Conservation (phyloP, 2,329 filamentous ascomycete genomes). For the Penicillium sp. region DNA sequence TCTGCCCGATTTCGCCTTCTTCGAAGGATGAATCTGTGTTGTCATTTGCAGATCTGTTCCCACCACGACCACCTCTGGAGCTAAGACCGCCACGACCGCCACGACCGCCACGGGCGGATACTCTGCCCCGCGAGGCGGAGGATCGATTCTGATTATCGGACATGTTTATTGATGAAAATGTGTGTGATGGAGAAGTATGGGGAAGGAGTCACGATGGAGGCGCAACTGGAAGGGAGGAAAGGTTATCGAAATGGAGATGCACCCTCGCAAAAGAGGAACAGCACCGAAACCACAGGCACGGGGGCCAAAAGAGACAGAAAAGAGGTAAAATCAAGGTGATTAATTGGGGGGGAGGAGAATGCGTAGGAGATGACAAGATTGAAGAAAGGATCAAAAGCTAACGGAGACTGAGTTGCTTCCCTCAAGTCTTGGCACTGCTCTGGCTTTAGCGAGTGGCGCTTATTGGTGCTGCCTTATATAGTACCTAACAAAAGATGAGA, state of each 20-base stretch:
- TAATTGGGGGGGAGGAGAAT: constrained; percentile 21
- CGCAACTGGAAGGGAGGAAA: constrained; percentile 29
- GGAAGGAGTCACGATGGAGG: constrained; percentile 27
- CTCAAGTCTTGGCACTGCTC: constrained; percentile 25
- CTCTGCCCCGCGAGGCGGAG: constrained; percentile 80
- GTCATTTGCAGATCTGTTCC: constrained; percentile 67
- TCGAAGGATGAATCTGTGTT: constrained; percentile 62
- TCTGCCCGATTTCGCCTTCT: constrained; percentile 84
- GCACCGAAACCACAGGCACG: constrained; percentile 37
- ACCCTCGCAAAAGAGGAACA: constrained; percentile 39
- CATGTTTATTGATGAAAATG: constrained; percentile 58
- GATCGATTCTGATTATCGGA: constrained; percentile 89
- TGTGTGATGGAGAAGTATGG: constrained; percentile 29
- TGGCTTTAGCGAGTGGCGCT: constrained; percentile 35
- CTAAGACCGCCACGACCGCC: constrained; percentile 72
- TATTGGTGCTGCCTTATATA: constrained; percentile 17
- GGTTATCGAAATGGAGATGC: constrained; percentile 30
- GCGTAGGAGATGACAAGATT: constrained; percentile 22
- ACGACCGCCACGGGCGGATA: constrained; percentile 80
- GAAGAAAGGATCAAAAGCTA: constrained; percentile 28
- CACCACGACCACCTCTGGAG: constrained; percentile 66
- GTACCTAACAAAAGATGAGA: constrained; percentile 5
- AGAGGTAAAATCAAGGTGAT: constrained; percentile 19
- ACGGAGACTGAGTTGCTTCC: constrained; percentile 28
- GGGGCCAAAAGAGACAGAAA: constrained; percentile 28